Conservation (phyloP, 2,329 filamentous ascomycete genomes). For the Stagonosporopsis chrysanthemi region DNA sequence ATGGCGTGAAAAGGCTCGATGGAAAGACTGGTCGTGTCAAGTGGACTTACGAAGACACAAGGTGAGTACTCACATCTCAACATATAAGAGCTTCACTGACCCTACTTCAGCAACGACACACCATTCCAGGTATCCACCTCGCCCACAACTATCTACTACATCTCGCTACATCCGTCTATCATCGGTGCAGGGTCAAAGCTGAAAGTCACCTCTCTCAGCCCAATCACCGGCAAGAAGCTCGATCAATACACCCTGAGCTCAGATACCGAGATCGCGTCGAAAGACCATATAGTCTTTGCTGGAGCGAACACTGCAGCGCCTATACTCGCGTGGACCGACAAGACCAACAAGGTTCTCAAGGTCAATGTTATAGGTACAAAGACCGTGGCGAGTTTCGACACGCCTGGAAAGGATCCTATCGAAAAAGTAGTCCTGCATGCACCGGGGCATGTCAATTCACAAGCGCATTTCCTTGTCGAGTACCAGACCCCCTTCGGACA, state of each 20-base stretch:
- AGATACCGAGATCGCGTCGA: conserved; percentile 73
- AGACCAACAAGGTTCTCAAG: conserved; percentile 66
- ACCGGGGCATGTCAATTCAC: conserved; percentile 73
- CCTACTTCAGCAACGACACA: conserved; percentile 64
- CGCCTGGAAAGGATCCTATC: conserved; percentile 50
- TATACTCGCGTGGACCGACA: conserved; percentile 78
- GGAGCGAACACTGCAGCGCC: conserved; percentile 78
- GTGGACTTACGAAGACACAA: conserved; percentile 78
- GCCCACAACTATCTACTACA: conserved; percentile 73
- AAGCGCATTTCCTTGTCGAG: conserved; percentile 86
- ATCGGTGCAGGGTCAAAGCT: conserved; percentile 72
- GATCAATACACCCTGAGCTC: conserved; percentile 76
- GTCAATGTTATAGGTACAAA: conserved; percentile 71
- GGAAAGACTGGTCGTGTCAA: conserved; percentile 74
- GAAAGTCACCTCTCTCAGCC: conserved; percentile 77
- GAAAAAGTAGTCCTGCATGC: conserved; percentile 73
- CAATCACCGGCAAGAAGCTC: conserved; percentile 72
- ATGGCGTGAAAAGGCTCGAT: conserved; percentile 73
- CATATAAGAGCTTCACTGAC: conserved; percentile 19
- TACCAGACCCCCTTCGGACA: conserved; percentile 74
- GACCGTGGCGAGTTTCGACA: conserved; percentile 52
- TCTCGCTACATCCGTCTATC: conserved; percentile 73
- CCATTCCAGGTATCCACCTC: conserved; percentile 79
- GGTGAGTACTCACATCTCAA: conserved; percentile 45
- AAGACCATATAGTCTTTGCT: conserved; percentile 74